Evolutionary conservation across 208 protist species (phyloP), one percentile per base, ranked within the genome.

Genomic region (Naegleria fowleri): DNA sequence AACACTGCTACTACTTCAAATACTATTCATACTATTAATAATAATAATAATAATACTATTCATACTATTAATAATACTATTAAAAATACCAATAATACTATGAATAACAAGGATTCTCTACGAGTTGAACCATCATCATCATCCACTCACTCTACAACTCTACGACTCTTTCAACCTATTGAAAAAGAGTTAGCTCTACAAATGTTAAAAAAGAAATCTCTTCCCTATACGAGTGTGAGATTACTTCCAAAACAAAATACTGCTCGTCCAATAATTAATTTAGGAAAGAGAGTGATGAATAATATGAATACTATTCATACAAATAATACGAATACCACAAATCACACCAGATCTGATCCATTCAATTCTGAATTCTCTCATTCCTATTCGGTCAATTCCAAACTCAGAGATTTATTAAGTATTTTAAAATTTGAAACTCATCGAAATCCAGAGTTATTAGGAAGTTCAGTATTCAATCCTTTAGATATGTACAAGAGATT

Each of bases 231-330:
- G 5, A 51, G 29, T 39, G 41, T 88, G 16, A 51, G 85, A 59
- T 88, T 88, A 33, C n/a, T 88, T 22, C 85, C 85, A 58, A 88
- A 88, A 58, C 39, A 59, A 51, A 88, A 19, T 58, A 33, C 11
- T 59, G 41, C 39, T 19, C 51, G 85, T 58, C 85, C 85, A 22
- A 88, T 88, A 15, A 38, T 88, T 55, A 88, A 88, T 88, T 36
- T 88, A 38, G 85, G 85, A 59, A 86, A 86, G 83, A 1, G 43
- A 48, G 43, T 48, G 7, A 48, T 48, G 43, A 48, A 48, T 48
- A n/a, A n/a, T n/a, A n/a, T n/a, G n/a, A n/a, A n/a, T n/a, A n/a
- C n/a, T n/a, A n/a, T n/a, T n/a, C n/a, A n/a, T n/a, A n/a, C n/a
- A n/a, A n/a, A n/a, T n/a, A n/a, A n/a, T n/a, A n/a, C n/a, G n/a